Percentiles rank a stretch among this genome's conserved stretches.
phyloP scores from a whole-genome alignment of 352 stramenopile genomes.

The Aphanomyces invadans region DNA sequence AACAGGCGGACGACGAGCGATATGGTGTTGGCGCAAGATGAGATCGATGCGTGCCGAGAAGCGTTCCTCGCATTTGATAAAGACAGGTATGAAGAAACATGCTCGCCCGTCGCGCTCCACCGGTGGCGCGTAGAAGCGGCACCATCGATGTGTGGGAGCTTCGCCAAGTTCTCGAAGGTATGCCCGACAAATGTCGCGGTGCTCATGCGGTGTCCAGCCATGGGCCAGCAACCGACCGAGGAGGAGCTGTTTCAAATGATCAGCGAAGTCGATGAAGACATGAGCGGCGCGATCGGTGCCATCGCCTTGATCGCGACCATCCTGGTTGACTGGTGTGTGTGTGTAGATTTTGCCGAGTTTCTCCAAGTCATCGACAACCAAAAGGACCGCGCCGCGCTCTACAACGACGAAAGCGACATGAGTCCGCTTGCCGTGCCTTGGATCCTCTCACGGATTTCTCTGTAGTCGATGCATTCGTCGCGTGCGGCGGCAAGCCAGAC shows the following conservation, averaged over 20 bases:
- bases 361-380: constrained; percentile 97
- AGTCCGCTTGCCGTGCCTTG: constrained; percentile 35
- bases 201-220: neutral
- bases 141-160: constrained; percentile 95
- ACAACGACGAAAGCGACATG: constrained; percentile 97
- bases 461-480: constrained; percentile 93
- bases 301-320: too few species aligned
- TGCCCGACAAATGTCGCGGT: neutral
- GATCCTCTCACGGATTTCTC: neutral
- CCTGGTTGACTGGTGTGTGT: neutral
- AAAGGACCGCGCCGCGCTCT: constrained; percentile 92
- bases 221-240: constrained; percentile 86
- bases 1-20: neutral
- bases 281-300: constrained; percentile 91
- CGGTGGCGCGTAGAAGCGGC: constrained; percentile 45
- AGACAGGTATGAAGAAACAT: constrained; percentile 75
- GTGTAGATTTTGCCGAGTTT: constrained; percentile 93
- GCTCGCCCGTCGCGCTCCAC: too few species aligned
- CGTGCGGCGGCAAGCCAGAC: constrained; percentile 90
- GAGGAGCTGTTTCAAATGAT: constrained; percentile 98
- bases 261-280: constrained; percentile 83
- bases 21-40: constrained; percentile 90
- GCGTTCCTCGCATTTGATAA: constrained; percentile 97
- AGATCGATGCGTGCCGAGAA: constrained; percentile 94
- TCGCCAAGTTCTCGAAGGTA: constrained; percentile 89